A percentile compares a stretch with the other conserved stretches of the same genome.
Conservation (phyloP, 345 rosid species). For the Aethionema arabicum region DNA sequence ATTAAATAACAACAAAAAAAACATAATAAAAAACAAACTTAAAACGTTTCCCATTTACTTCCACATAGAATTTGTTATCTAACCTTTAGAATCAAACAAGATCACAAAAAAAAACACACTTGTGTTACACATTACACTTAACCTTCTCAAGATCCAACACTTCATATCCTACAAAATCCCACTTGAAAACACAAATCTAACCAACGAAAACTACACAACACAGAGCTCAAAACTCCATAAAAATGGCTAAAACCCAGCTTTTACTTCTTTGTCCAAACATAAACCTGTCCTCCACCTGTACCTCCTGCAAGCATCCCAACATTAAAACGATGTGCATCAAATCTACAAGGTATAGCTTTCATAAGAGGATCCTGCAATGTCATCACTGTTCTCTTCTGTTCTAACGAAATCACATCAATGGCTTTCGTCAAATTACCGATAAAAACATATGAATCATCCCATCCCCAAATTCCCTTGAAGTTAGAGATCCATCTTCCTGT, state of each 20-base stretch:
- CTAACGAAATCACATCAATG: constrained; percentile 63
- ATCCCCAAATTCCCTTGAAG: constrained; percentile 90
- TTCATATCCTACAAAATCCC: no score
- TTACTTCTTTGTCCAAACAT: constrained; percentile 52
- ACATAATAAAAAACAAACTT: no score
- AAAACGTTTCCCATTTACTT: no score
- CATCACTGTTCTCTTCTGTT: constrained; percentile 35
- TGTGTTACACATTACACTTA: no score
- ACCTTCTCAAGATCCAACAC: no score
- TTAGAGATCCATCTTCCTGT: constrained; percentile 68
- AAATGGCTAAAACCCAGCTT: not conserved
- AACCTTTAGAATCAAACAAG: no score
- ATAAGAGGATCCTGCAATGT: constrained; percentile 46
- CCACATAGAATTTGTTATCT: no score
- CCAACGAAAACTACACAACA: no score
- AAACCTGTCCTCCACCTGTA: constrained; percentile 70
- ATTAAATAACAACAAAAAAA: no score
- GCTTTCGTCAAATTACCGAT: constrained; percentile 57
- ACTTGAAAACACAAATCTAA: no score
- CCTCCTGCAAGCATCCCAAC: constrained; percentile 74
- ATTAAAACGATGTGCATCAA: constrained; percentile 62
- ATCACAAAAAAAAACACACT: no score
- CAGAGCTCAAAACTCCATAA: not conserved
- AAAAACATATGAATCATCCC: constrained; percentile 79
- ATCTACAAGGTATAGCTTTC: constrained; percentile 69